These are phyloP conservation scores for Phytopythium boreale DNA, from an alignment of 352 stramenopile species.

Conservation along the genomic window DNA sequence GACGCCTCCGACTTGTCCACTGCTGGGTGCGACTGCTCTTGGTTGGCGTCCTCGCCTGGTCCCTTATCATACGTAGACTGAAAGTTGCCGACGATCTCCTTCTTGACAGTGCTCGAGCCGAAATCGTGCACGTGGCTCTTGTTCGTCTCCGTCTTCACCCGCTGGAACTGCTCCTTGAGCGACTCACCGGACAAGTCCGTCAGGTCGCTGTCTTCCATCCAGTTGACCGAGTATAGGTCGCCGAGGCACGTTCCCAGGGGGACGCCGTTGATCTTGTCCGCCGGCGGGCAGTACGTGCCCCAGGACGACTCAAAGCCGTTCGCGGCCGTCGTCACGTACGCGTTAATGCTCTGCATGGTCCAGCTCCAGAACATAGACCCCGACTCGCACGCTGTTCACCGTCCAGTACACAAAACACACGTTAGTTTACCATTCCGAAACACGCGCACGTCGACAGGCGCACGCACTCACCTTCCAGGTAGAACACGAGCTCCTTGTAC, in stretches of 20 bases:
- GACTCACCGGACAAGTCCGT: slow-evolving; percentile 77
- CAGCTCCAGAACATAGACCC: slow-evolving; percentile 87
- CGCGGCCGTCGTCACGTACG: slow-evolving; percentile 88
- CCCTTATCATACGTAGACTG: slow-evolving; percentile 72
- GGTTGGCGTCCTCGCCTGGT: slow-evolving; percentile 16
- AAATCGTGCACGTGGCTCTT: slow-evolving; percentile 86
- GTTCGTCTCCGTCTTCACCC: slow-evolving; percentile 69
- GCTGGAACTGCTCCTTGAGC: slow-evolving; percentile 69
- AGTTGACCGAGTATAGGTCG: slow-evolving; percentile 90
- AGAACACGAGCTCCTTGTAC: slow-evolving; percentile 91
- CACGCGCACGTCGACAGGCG: neutral
- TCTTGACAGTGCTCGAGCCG: slow-evolving; percentile 44
- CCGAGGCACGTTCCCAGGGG: slow-evolving; percentile 79
- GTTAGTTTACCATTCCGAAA: neutral
- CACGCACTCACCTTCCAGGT: slow-evolving; percentile 66
- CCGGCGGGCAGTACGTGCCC: slow-evolving; percentile 85
- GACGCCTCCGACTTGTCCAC: neutral
- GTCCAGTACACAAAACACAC: neutral
- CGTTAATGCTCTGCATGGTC: slow-evolving; percentile 79
- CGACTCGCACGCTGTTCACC: slow-evolving; percentile 80
- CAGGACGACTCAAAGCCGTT: slow-evolving; percentile 88
- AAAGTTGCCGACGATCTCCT: slow-evolving; percentile 84
- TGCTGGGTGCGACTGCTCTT: slow-evolving; percentile 1
- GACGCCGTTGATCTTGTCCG: slow-evolving; percentile 70
- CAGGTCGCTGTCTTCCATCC: slow-evolving; percentile 90